phyloP scores from a whole-genome alignment of 164 flowering plant species.

The Dillenia suffruticosa region DNA sequence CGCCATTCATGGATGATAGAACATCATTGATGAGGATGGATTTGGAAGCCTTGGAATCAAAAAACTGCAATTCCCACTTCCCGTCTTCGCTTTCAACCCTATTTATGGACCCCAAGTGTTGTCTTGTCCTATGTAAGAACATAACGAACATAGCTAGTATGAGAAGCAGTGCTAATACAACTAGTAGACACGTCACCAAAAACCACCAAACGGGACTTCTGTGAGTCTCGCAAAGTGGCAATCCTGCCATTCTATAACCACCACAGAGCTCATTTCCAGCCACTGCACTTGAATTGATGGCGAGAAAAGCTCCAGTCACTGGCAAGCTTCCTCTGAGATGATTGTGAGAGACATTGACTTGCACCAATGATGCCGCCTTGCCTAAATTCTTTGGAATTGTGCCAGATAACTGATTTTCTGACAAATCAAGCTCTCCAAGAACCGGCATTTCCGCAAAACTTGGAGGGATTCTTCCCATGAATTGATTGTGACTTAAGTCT shows the following conservation, averaged over 20 bases:
- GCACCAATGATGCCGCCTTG: conserved; percentile 48
- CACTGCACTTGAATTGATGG: conserved; percentile 58
- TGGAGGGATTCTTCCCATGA: conserved; percentile 54
- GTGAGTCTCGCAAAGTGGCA: conserved; percentile 52
- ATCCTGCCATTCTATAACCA: conserved; percentile 32
- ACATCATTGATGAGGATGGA: conserved; percentile 43
- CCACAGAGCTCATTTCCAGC: conserved; percentile 70
- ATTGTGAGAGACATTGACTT: conserved; percentile 72
- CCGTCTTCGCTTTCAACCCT: conserved; percentile 48
- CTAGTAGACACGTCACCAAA: conserved; percentile 23
- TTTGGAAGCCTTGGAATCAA: conserved; percentile 32
- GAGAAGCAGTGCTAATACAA: conserved; percentile 18
- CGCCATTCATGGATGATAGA: conserved; percentile 25
- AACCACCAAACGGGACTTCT: conserved; percentile 37
- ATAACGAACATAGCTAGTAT: conserved; percentile 9
- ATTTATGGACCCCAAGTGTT: conserved; percentile 13
- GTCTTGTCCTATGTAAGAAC: conserved; percentile 19
- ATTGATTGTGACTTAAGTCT: conserved; percentile 59
- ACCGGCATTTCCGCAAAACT: conserved; percentile 54
- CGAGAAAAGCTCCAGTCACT: conserved; percentile 60
- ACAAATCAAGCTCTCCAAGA: conserved; percentile 63
- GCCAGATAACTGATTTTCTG: conserved; percentile 58
- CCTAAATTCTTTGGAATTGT: conserved; percentile 55
- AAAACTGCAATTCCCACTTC: conserved; percentile 52
- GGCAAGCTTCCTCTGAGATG: conserved; percentile 61